Evolutionary conservation across 2,329 filamentous ascomycete genomes (phyloP), one percentile per base, ranked within the genome.

Genomic region (Eutypella sp.): DNA sequence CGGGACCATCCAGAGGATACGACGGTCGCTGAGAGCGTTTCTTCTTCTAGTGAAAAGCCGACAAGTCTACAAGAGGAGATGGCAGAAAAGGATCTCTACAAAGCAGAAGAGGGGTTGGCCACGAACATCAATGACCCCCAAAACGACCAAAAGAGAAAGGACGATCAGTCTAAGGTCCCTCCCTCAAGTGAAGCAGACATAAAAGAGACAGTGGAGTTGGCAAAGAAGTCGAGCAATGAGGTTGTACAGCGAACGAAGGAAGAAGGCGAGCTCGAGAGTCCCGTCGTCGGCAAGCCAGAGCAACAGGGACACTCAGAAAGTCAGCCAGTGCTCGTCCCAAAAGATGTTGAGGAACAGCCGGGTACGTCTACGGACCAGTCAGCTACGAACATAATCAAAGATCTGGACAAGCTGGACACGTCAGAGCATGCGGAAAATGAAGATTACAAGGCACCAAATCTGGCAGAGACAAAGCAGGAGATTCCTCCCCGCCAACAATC

Each of bases 221-320:
- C 41, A 18, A 25, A 46, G 24, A 40, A 38, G 33, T 16, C 42
- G 25, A 13, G 9, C n/a, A n/a, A n/a, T 22, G 39, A 22, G 23
- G 40, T 34, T 18, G n/a, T 38, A 37, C 39, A 44, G 19, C 31
- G 41, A 10, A 44, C 24, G 34, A 37, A 59, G 41, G 56, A 65
- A 10, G 55, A 59, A 18, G 55, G 57, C 13, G 54, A 66, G 15
- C 47, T 59, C 24, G 69, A 74, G 52, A 72, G 67, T 47, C 69
- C 70, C 8, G 46, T 71, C 18, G 56, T 68, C 18, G 67, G 66
- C 20, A 46, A 47, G 41, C 49, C 50, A 33, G 39, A 45, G 23
- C 47, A 48, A 42, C 53, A 50, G 36, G 16, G n/a, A 20, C n/a
- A 39, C 7, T 22, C 1, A 7, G 36, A n/a, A 23, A 39, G 11